These are phyloP conservation scores for Flaveria brownii DNA, from an alignment of 129 eudicot species.

Conservation along the genomic window DNA sequence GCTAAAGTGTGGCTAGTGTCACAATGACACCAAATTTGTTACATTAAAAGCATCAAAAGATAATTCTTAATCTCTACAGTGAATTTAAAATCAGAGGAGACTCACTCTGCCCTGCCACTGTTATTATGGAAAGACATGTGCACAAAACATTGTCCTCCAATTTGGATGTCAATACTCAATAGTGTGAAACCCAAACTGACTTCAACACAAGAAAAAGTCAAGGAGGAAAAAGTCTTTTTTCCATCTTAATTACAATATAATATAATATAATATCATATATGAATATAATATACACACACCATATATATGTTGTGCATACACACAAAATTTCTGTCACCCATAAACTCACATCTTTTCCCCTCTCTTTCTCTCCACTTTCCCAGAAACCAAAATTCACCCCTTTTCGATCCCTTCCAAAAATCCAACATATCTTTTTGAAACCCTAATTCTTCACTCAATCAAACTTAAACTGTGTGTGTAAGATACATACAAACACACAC, in stretches of 20 bases:
- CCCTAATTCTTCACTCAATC: conserved; percentile 14
- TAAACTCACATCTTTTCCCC: conserved; percentile 31
- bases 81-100: background rate
- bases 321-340: background rate
- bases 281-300: background rate
- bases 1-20: too few species aligned
- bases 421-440: background rate
- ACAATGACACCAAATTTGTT: too few species aligned
- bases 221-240: conserved; percentile 35
- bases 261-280: background rate
- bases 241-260: background rate
- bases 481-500: background rate
- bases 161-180: conserved; percentile 8
- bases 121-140: conserved; percentile 14
- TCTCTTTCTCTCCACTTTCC: conserved; percentile 40
- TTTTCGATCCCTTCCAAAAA: conserved; percentile 15
- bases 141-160: conserved; percentile 19
- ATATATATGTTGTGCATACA: background rate
- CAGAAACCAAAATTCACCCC: conserved; percentile 24
- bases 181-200: conserved; percentile 32
- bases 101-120: background rate
- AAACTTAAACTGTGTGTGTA: background rate
- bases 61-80: too few species aligned
- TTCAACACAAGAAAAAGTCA: conserved; percentile 36
- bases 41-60: background rate